Evolutionary conservation across 495 filamentous ascomycete species (phyloP), one percentile per base, ranked within the genome.

Genomic region (Bathelium albidoporum): DNA sequence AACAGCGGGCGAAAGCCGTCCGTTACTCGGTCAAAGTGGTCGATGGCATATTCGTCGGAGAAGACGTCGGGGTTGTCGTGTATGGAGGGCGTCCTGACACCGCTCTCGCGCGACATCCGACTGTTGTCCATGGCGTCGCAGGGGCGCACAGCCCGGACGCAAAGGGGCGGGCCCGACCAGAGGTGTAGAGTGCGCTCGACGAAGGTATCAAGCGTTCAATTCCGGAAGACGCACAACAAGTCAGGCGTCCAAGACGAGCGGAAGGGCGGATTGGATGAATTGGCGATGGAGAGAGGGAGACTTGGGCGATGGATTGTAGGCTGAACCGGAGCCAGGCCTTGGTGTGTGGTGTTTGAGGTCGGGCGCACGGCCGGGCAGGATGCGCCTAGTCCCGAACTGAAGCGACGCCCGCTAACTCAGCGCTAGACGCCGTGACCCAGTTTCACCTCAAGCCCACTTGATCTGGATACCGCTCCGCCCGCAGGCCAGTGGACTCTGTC

Each of bases 11-110:
- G 59, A 60, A 71, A 74, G 49, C 74, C 74, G 53, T 76, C 72
- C 64, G 64, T 69, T 9, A 74, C 62, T 14, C 28, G 64, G 31
- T 74, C 71, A 59, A 59, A 62, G 32, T 66, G 61, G 49, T 74
- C 73, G 55, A 71, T 64, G 63, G 72, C 75, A 63, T 65, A 73
- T 53, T 73, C 73, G 62, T 77, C 75, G 65, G 71, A 74, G 66
- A 77, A 76, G 39, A 77, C 69, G 61, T 77, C 72, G 41, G 66
- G 67, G 39, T 68, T 72, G 41, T 72, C 69, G 2, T 52, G 36
- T 49, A 61, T 59, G 2, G 68, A 60, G n/a, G 64, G 62, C 59
- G 44, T 32, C 14, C 62, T 49, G 62, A 31, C 32, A 59, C 58
- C 62, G 16, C 24, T 65, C 58, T 69, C 67, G 28, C 64, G 45